phyloP scores from a whole-genome alignment of 2,329 filamentous ascomycete species.

The Cladobotryum mycophilum region DNA sequence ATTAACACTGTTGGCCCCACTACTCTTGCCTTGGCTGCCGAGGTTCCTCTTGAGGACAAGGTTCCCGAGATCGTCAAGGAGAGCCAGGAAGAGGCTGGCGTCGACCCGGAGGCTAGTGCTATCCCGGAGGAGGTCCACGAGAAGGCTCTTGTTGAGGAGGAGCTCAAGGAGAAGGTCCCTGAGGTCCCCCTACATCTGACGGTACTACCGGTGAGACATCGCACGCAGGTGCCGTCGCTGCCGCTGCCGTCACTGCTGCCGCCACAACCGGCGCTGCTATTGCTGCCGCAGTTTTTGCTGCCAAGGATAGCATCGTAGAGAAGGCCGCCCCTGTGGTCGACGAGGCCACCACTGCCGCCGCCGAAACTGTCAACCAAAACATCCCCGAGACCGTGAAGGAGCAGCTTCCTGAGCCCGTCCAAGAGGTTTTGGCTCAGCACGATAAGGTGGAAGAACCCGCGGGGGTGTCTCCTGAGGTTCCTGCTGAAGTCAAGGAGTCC shows the following conservation, averaged over 20 bases:
- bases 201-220: slow-evolving; percentile 49
- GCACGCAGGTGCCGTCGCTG: slow-evolving; percentile 36
- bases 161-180: slow-evolving; percentile 62
- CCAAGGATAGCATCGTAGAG: slow-evolving; percentile 30
- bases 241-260: slow-evolving; percentile 29
- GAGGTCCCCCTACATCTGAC: slow-evolving; percentile 53
- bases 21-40: slow-evolving; percentile 61
- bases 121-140: slow-evolving; percentile 60
- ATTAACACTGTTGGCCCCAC: slow-evolving; percentile 54
- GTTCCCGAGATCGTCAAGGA: slow-evolving; percentile 53
- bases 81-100: slow-evolving; percentile 61
- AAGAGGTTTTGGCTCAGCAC: slow-evolving; percentile 40
- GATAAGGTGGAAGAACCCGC: slow-evolving; percentile 36
- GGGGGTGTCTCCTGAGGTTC: slow-evolving; percentile 45
- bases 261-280: slow-evolving; percentile 25
- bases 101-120: slow-evolving; percentile 62
- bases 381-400: slow-evolving; percentile 51
- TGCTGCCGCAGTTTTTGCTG: slow-evolving; percentile 23
- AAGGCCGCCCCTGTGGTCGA: slow-evolving; percentile 32
- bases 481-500: slow-evolving; percentile 51
- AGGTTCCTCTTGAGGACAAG: slow-evolving; percentile 57
- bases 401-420: slow-evolving; percentile 42
- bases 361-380: slow-evolving; percentile 37
- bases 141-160: slow-evolving; percentile 65
- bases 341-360: slow-evolving; percentile 29